phyloP scores from a whole-genome alignment of 2,329 filamentous ascomycete species.

The Colletotrichum magnum region DNA sequence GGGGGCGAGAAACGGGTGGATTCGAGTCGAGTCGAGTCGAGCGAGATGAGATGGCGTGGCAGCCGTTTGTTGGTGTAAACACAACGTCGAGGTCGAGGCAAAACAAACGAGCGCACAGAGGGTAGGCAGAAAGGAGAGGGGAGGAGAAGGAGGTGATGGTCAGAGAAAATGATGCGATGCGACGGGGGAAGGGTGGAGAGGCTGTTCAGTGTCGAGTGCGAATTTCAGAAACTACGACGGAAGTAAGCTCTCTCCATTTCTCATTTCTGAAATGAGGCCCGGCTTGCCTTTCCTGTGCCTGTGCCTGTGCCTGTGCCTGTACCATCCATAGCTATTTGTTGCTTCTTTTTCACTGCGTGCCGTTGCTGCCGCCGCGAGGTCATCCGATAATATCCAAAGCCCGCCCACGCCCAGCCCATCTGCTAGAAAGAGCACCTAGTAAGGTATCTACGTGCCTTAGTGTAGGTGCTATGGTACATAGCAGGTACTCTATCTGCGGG shows the following conservation, averaged over 20 bases:
- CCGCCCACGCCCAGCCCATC: neutral
- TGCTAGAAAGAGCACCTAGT: neutral
- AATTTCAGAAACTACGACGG: too few species aligned
- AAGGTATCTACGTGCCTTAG: too few species aligned
- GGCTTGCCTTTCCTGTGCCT: too few species aligned
- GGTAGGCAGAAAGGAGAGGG: neutral
- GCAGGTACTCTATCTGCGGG: neutral
- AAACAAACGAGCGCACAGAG: neutral
- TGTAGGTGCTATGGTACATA: too few species aligned
- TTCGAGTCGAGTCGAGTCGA: neutral
- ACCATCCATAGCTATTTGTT: neutral
- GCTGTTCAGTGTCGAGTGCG: too few species aligned
- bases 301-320: too few species aligned
- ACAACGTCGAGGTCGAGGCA: neutral
- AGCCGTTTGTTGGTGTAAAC: neutral
- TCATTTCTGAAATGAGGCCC: too few species aligned
- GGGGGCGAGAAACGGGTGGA: neutral
- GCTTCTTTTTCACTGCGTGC: neutral
- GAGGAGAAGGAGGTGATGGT: too few species aligned
- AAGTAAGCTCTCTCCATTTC: too few species aligned
- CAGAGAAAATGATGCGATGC: constrained; percentile 9
- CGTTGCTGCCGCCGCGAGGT: constrained; percentile 3
- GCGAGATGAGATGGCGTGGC: constrained; percentile 4
- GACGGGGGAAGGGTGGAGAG: neutral
- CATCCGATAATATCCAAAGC: constrained; percentile 9